Evolutionary conservation across 306 rosid genomes (phyloP), one percentile per base, ranked within the genome.

Genomic region (Cercis canadensis): DNA sequence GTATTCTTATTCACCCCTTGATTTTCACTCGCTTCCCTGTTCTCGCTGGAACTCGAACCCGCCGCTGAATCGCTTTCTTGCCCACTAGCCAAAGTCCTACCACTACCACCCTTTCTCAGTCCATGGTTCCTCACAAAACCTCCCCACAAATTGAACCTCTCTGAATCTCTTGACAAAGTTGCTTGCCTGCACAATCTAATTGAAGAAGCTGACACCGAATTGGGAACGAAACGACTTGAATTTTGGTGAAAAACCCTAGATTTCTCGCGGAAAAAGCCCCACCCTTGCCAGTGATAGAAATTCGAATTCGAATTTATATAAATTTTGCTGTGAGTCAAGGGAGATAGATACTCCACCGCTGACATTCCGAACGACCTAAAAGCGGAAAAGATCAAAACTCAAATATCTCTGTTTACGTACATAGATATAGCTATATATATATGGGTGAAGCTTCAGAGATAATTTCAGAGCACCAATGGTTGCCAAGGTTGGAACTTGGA

Each of bases 41-140:
- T 86, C 76, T 90, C 92, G 15, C 90, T 87, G 24, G 63, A 67
- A 52, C 71, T 52, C 11, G 87, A 69, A 72, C 83, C 80, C 40
- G 84, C 72, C 9, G 85, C 81, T 2, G 98, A 87, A 84, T 94
- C 97, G 37, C 80, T 75, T 47, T 89, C 99, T 37, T 83, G 85
- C 24, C 91, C 86, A 37, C 83, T 80, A 40, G 87, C 90, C 40
- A 47, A 75, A 69, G 78, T 76, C 66, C 46, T 78, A 54, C 56
- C 12, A 76, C 32, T 73, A 62, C 55, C 16, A 58, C 70, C 58
- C 81, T 66, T 74, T 73, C 82, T 73, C 8, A 62, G 33, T 54
- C 85, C 80, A 13, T 69, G 73, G 60, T 31, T 64, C 59, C 78
- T 72, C 50, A 36, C 57, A 40, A 62, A 60, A 36, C 70, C 75